A percentile compares a stretch with the other conserved stretches of the same genome.
Evolutionary conservation across 2,329 filamentous ascomycete genomes (phyloP).

Genomic region (Aurifilum marmelostoma): DNA sequence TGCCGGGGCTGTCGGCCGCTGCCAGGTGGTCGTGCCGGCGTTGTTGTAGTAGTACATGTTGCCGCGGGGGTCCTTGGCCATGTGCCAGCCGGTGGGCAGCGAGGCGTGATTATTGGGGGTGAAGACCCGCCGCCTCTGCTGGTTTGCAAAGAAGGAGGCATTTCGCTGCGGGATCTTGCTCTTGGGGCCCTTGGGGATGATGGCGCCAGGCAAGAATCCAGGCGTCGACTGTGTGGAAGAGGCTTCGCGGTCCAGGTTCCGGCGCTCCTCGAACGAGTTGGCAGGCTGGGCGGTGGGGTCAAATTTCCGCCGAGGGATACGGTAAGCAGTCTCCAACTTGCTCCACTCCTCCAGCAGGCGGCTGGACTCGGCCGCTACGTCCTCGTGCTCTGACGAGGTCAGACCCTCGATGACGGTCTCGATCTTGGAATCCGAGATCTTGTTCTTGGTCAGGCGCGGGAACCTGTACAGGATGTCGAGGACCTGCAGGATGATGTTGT

Average conservation of each 20-base stretch:
- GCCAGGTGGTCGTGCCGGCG: slow-evolving; percentile 79
- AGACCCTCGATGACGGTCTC: slow-evolving; percentile 78
- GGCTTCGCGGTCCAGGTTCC: slow-evolving; percentile 57
- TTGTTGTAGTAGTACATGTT: slow-evolving; percentile 85
- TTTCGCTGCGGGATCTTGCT: slow-evolving; percentile 62
- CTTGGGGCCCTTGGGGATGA: slow-evolving; percentile 61
- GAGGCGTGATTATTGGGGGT: slow-evolving; percentile 41
- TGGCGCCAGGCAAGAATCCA: slow-evolving; percentile 41
- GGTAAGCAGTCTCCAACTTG: slow-evolving; percentile 86
- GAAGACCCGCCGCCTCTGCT: slow-evolving; percentile 56
- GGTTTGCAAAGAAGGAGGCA: slow-evolving; percentile 49
- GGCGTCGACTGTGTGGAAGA: slow-evolving; percentile 20
- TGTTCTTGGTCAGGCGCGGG: slow-evolving; percentile 91
- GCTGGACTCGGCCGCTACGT: slow-evolving; percentile 72
- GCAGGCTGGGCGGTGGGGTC: slow-evolving; percentile 64
- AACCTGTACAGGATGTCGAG: slow-evolving; percentile 87
- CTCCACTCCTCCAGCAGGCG: slow-evolving; percentile 82
- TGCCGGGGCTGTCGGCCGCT: slow-evolving; percentile 71
- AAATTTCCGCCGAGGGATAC: slow-evolving; percentile 87
- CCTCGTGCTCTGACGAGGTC: slow-evolving; percentile 68
- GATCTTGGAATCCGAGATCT: slow-evolving; percentile 95
- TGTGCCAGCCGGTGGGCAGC: slow-evolving; percentile 85
- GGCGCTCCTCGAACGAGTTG: slow-evolving; percentile 67
- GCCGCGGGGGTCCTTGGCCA: slow-evolving; percentile 71
- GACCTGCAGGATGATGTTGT: slow-evolving; percentile 86